A percentile compares a stretch with the other conserved stretches of the same genome.
Conservation (phyloP, 2,329 filamentous ascomycete species). For the Capronia americana region DNA sequence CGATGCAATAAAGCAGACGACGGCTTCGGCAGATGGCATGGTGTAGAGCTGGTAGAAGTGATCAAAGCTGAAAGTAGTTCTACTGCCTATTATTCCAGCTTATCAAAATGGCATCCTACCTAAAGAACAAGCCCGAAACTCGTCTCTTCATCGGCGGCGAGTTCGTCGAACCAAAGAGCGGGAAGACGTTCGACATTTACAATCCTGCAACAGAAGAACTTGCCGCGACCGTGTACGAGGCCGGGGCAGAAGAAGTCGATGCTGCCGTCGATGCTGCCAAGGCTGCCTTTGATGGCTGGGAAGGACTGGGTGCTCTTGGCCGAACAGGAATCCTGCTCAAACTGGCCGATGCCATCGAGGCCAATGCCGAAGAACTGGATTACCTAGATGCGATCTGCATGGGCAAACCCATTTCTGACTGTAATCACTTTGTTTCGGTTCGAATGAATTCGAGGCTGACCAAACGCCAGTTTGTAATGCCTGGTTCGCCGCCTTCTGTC, state of each 20-base stretch:
- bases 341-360: slow-evolving; percentile 51
- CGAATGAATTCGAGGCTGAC: not conserved
- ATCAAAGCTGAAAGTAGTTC: too few species aligned
- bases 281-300: slow-evolving; percentile 51
- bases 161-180: slow-evolving; percentile 41
- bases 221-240: slow-evolving; percentile 42
- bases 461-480: not conserved
- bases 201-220: slow-evolving; percentile 43
- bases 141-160: slow-evolving; percentile 47
- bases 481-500: slow-evolving; percentile 35
- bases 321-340: slow-evolving; percentile 50
- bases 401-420: slow-evolving; percentile 53
- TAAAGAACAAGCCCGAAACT: not conserved
- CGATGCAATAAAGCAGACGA: too few species aligned
- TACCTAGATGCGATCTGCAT: slow-evolving; percentile 56
- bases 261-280: slow-evolving; percentile 43
- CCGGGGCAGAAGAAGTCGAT: slow-evolving; percentile 44
- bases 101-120: too few species aligned
- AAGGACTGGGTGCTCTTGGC: slow-evolving; percentile 51
- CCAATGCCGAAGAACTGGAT: slow-evolving; percentile 52
- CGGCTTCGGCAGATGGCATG: too few species aligned
- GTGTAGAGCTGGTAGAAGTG: too few species aligned
- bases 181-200: slow-evolving; percentile 43
- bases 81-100: too few species aligned
- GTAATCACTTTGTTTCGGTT: not conserved